phyloP scores from a whole-genome alignment of 495 filamentous ascomycete genomes.

The Aspergillus cavernicola region DNA sequence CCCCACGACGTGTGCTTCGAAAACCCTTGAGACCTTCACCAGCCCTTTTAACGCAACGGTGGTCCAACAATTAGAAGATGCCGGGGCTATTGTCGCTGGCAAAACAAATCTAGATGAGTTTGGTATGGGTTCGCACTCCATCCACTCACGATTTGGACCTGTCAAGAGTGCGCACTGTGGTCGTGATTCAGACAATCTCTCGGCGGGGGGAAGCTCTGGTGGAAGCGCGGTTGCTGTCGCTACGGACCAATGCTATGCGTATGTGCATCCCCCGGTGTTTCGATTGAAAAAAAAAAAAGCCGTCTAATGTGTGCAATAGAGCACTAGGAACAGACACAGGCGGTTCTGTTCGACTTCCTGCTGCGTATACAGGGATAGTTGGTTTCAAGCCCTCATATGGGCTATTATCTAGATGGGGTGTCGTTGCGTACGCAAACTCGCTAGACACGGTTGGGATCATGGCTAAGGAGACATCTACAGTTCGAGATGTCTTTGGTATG shows the following conservation, averaged over 20 bases:
- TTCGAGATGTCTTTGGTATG: constrained; percentile 55
- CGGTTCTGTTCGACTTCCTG: constrained; percentile 86
- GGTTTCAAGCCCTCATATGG: constrained; percentile 96
- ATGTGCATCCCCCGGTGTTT: constrained; percentile 18
- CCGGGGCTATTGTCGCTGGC: constrained; percentile 63
- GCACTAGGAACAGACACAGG: constrained; percentile 94
- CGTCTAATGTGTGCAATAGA: constrained; percentile 26
- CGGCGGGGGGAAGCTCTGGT: constrained; percentile 89
- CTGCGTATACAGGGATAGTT: constrained; percentile 81
- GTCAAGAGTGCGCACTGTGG: constrained; percentile 47
- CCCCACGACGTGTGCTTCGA: constrained; percentile 78
- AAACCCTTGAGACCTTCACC: constrained; percentile 62
- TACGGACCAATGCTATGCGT: constrained; percentile 63
- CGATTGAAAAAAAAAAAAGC: constrained; percentile 6
- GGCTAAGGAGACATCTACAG: constrained; percentile 44
- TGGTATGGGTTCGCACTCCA: constrained; percentile 93
- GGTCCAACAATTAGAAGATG: constrained; percentile 57
- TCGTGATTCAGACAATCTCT: constrained; percentile 39
- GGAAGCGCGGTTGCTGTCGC: constrained; percentile 88
- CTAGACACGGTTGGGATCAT: constrained; percentile 91
- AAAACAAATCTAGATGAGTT: constrained; percentile 98
- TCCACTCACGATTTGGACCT: constrained; percentile 65
- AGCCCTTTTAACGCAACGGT: constrained; percentile 87
- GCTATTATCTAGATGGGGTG: constrained; percentile 78
- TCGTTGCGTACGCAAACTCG: constrained; percentile 93